These are phyloP conservation scores for Naganishia kalamii DNA, from an alignment of 768 basidiomycete genomes.

Conservation along the genomic window DNA sequence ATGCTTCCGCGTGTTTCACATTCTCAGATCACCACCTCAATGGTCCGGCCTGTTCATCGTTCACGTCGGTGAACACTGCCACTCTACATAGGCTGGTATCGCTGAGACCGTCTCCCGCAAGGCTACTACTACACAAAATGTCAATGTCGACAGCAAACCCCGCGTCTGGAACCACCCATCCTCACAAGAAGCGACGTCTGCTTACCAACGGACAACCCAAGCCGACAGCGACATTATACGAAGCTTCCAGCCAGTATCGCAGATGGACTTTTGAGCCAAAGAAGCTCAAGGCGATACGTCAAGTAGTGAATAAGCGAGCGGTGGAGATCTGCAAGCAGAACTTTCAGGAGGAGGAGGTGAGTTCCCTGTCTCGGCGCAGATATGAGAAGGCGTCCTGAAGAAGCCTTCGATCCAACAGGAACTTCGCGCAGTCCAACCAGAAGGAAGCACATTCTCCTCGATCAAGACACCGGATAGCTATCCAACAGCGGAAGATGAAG, in stretches of 20 bases:
- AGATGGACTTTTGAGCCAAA: constrained; percentile 83
- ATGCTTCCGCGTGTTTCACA: too few relatives aligned
- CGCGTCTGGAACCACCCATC: not conserved
- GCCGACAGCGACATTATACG: constrained; percentile 29
- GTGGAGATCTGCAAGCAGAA: constrained; percentile 69
- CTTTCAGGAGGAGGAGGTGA: constrained; percentile 73
- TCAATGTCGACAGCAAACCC: not conserved
- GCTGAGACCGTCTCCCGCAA: too few relatives aligned
- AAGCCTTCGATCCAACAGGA: not conserved
- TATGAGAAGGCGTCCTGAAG: not conserved
- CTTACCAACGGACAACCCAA: constrained; percentile 11
- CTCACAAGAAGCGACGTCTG: constrained; percentile 3
- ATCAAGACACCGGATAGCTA: constrained; percentile 40
- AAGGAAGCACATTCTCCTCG: not conserved
- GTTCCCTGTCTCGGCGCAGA: constrained; percentile 8
- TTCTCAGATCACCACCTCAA: too few relatives aligned
- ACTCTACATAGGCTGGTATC: too few relatives aligned
- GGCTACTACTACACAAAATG: not conserved
- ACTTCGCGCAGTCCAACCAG: constrained; percentile 26
- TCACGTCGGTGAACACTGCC: too few relatives aligned
- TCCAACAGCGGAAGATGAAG: constrained; percentile 74
- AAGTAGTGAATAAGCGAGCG: constrained; percentile 65
- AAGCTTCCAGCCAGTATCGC: constrained; percentile 51
- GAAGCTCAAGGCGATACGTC: constrained; percentile 58
- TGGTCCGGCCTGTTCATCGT: too few relatives aligned